phyloP scores from a whole-genome alignment of 75 land plant species.

The Selaginella moellendorffii region DNA sequence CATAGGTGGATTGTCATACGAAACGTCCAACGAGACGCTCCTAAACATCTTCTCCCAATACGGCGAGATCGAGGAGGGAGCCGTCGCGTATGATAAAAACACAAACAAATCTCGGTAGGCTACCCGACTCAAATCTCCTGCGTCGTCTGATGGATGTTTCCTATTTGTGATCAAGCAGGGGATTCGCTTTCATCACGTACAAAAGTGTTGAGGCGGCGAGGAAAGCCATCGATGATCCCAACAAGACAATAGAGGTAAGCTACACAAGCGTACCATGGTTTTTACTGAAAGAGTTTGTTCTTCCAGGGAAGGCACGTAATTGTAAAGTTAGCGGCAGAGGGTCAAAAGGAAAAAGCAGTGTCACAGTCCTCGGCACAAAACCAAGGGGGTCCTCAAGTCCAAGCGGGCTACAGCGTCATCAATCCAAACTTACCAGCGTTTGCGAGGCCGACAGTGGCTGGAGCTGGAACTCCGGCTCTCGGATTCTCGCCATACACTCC shows the following conservation, averaged over 20 bases:
- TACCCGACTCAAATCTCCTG: too few relatives aligned
- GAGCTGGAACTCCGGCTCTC: too few relatives aligned
- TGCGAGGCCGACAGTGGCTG: too few relatives aligned
- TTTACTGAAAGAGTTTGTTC: too few relatives aligned
- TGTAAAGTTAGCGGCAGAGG: conserved; percentile 65
- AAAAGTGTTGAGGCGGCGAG: conserved; percentile 55
- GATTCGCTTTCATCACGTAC: conserved; percentile 74
- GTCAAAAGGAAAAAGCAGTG: conserved; percentile 30
- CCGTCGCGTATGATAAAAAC: conserved; percentile 72
- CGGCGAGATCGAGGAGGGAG: conserved; percentile 82
- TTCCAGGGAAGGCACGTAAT: conserved; percentile 53
- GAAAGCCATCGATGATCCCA: conserved; percentile 50
- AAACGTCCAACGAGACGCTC: conserved; percentile 44
- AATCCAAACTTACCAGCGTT: conserved; percentile 20
- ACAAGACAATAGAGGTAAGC: conserved; percentile 57
- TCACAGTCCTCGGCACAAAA: conserved; percentile 18
- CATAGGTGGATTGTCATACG: conserved; percentile 60
- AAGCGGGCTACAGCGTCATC: conserved; percentile 18
- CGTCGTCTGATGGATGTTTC: too few relatives aligned
- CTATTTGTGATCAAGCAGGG: conserved; percentile 30
- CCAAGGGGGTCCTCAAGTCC: conserved; percentile 15
- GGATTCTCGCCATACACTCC: conserved; percentile 18
- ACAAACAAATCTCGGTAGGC: conserved; percentile 46
- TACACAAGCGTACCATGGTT: too few relatives aligned
- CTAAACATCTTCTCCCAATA: conserved; percentile 44